Percentiles rank a stretch among this genome's conserved stretches.
Evolutionary conservation across 176 grass and related monocot genomes (phyloP).

Genomic region (Tillandsia leiboldiana): DNA sequence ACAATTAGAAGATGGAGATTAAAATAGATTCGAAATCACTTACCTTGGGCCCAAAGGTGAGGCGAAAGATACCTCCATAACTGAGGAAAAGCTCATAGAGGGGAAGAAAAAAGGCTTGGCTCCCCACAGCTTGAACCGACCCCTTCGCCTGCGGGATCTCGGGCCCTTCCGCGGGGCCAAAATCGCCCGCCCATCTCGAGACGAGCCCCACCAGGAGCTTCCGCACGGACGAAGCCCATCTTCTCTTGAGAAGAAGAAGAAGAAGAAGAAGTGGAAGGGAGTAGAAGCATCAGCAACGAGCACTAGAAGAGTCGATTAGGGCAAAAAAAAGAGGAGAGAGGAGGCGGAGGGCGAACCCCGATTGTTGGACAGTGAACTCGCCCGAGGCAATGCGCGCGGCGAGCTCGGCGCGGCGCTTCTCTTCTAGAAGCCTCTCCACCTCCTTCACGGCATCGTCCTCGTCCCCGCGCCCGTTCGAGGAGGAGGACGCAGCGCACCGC

Average conservation of each 20-base stretch:
- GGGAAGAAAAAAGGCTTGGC: constrained; percentile 80
- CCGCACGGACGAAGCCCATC: constrained; percentile 43
- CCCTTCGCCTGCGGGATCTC: constrained; percentile 72
- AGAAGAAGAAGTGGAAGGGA: background rate
- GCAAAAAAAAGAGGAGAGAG: background rate
- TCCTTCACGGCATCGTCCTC: constrained; percentile 18
- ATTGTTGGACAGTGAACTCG: constrained; percentile 70
- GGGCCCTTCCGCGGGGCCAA: constrained; percentile 6
- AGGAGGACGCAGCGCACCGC: constrained; percentile 37
- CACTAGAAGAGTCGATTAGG: background rate
- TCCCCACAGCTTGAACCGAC: constrained; percentile 36
- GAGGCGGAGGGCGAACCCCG: constrained; percentile 23
- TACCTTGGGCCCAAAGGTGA: constrained; percentile 91
- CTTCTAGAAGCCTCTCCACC: constrained; percentile 32
- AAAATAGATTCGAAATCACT: background rate
- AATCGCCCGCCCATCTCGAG: constrained; percentile 32
- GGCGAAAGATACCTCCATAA: constrained; percentile 94
- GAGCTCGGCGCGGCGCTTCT: constrained; percentile 64
- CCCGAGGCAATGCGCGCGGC: constrained; percentile 75
- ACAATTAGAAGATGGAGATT: background rate
- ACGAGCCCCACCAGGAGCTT: constrained; percentile 41
- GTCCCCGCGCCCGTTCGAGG: constrained; percentile 11
- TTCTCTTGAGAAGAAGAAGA: constrained; percentile 20
- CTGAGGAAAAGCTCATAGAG: constrained; percentile 82
- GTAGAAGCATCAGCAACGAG: background rate